Base-by-base conservation (phyloP, 129 eudicot genomes). In the Arctium lappa region DNA sequence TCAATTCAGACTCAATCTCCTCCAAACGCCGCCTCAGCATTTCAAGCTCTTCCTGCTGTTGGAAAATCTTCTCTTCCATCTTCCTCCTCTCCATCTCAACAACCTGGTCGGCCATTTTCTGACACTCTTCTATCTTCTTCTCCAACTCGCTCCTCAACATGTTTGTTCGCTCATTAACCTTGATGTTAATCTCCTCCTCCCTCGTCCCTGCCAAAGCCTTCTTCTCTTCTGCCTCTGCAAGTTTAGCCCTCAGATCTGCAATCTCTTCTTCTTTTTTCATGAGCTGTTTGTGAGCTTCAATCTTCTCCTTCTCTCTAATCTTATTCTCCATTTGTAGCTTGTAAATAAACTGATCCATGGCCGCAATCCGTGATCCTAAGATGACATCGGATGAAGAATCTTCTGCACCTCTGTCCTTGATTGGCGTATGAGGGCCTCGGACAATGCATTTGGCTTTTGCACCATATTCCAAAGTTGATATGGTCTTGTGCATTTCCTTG, bases 391-490 rank as follows among this genome's bases (percentile, higher is more conserved):
- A 90, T 62, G 97, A 89, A 56, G 94, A 86, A 87, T 90, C 94
- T 13, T 96, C 97, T 5, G 79, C 86, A 75, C 80, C 83, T n/a
- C 83, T 86, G 34, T 92, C 97, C 81, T 95, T 93, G 37, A 83
- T 79, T 12, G 99, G 95, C 11, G 95, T 91, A 56, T 91, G 92
- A 46, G 97, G 92, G 1, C 95, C 99, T 39, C 99, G 92, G 40
- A 96, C 92, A 31, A 96, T 96, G 76, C 99, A 96, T 81, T 96
- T 96, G 27, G 99, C 99, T 83, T 96, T 96, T 3, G 99, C 98
- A 37, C 99, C 99, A 80, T 96, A 96, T 85, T 96, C 99, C 74
- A 96, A 73, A 11, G 98, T 96, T 4, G 99, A 89, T 46, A 96
- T 89, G 5, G 99, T 96, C 69, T 96, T 96, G 69, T 96, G 99